These are phyloP conservation scores for Alternaria panax DNA, from an alignment of 2,329 filamentous ascomycete genomes.

Conservation along the genomic window DNA sequence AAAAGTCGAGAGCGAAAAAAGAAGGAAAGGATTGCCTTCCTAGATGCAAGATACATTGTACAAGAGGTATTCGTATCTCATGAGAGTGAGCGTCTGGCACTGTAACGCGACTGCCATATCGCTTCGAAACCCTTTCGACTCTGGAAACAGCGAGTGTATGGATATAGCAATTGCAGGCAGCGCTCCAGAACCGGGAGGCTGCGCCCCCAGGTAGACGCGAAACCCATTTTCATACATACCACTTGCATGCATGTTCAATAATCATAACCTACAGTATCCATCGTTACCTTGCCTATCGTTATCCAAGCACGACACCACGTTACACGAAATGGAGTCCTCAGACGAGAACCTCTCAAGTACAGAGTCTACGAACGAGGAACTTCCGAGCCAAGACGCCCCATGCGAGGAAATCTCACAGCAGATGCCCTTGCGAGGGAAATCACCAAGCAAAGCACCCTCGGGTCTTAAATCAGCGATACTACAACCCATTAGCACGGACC, in stretches of 20 bases:
- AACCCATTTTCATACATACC: not conserved
- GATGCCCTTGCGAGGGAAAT: not conserved
- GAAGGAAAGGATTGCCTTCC: not conserved
- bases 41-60: not conserved
- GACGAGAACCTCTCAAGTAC: not conserved
- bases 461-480: constrained; percentile 1
- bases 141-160: not conserved
- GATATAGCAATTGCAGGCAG: not conserved
- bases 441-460: not conserved
- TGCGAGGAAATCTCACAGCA: not conserved
- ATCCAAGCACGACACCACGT: not conserved
- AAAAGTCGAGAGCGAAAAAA: not conserved
- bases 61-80: no score
- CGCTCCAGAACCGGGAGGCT: not conserved
- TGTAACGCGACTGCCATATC: no score
- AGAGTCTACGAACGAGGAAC: not conserved
- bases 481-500: not conserved
- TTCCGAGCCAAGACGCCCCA: not conserved
- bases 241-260: not conserved
- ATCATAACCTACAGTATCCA: not conserved
- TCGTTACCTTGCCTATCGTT: not conserved
- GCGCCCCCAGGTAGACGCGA: not conserved
- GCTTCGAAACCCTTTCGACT: not conserved
- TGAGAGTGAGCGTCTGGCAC: not conserved
- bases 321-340: not conserved